Base-by-base conservation (phyloP, 139 green algal species). In the Coelastrella sp. region DNA sequence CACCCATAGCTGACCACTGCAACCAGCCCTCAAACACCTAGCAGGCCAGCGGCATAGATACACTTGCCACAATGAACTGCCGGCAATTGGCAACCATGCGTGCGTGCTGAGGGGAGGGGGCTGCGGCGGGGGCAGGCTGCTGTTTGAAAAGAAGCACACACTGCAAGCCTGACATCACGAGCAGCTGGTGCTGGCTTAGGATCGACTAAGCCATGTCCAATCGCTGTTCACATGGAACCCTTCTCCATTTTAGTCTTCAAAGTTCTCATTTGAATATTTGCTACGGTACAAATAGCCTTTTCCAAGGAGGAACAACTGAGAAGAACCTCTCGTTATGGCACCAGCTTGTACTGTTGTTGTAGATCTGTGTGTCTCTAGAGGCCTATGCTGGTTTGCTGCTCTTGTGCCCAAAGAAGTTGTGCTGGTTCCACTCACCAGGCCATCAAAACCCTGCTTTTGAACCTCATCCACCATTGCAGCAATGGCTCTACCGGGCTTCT, bases 21-120 rank as follows among this genome's bases (percentile, higher is more conserved):
- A 85, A 65, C 94, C 94, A 96, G 0, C 27, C 87, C 89, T 96
- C 94, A n/a, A 96, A 82, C 19, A 96, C 93, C 93, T 95, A 84
- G 7, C 57, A 27, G 85, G 12, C 15, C 72, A 78, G 15, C 82
- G 8, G 19, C 0, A 15, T n/a, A 76, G 12, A 17, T 17, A 70
- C 4, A 70, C 5, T 22, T 70, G 6, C 63, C 15, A 14, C 63
- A 70, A 49, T 49, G 35, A 49, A 49, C 35, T 49, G 35, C 35
- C 35, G 35, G 35, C 35, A 49, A 49, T 49, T 49, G 35, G 35
- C 35, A 49, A 49, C 35, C 1, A 49, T 49, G 35, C 35, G 3
- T 1, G 35, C 35, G 35, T 49, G 35, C 35, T 49, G 35, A 49
- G 35, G 35, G 35, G 35, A n/a, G n/a, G 35, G 35, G 3, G 35